Conservation (phyloP, 192 early-diverging fungal species). For the Spizellomyces sp. region DNA sequence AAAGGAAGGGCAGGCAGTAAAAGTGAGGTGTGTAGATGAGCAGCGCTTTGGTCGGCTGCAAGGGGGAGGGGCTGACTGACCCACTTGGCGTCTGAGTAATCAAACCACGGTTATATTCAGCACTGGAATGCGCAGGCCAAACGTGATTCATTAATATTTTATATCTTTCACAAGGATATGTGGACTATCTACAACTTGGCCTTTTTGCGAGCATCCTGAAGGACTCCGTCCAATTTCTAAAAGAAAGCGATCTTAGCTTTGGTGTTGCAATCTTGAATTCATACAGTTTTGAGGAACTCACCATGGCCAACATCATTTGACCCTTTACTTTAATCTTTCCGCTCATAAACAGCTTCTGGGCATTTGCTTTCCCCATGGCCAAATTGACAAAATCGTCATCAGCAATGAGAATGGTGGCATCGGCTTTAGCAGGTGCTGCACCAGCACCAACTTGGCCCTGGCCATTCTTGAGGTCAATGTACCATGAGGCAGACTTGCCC, state of each 20-base stretch:
- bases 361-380: constrained; percentile 82
- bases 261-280: neutral
- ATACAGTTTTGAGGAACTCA: too few relatives aligned
- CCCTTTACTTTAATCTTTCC: constrained; percentile 84
- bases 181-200: constrained; percentile 13
- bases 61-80: too few relatives aligned
- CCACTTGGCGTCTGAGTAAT: too few relatives aligned
- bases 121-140: too few relatives aligned
- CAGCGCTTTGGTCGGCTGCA: too few relatives aligned
- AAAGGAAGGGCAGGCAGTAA: too few relatives aligned
- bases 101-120: too few relatives aligned
- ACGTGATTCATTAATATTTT: too few relatives aligned
- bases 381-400: constrained; percentile 85
- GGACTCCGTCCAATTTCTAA: constrained; percentile 25
- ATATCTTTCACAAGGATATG: too few relatives aligned
- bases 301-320: constrained; percentile 54
- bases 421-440: constrained; percentile 64
- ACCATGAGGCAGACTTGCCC: constrained; percentile 75
- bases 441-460: constrained; percentile 62
- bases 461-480: constrained; percentile 82
- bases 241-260: neutral
- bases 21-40: too few relatives aligned
- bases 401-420: constrained; percentile 68
- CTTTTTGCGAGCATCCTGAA: constrained; percentile 21
- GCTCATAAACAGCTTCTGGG: constrained; percentile 89